Conservation (phyloP, 768 basidiomycete species). For the Austroboletus eburneus region DNA sequence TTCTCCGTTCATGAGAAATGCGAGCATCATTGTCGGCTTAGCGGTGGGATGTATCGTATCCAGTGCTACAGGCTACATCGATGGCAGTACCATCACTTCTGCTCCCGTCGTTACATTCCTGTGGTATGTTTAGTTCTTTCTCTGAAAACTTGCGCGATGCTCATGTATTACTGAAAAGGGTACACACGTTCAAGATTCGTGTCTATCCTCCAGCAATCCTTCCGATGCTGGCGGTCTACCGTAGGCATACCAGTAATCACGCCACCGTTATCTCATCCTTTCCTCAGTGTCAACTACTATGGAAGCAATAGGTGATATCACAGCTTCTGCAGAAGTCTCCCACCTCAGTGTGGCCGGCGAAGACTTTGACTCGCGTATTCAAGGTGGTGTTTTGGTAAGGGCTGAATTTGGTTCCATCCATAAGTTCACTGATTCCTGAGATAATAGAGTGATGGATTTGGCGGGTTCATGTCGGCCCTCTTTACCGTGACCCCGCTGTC, state of each 20-base stretch:
- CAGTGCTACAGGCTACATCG: constrained; percentile 76
- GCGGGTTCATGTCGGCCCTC: constrained; percentile 73
- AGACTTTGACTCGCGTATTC: constrained; percentile 78
- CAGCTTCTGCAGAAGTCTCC: constrained; percentile 80
- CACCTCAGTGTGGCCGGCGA: constrained; percentile 66
- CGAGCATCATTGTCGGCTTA: constrained; percentile 71
- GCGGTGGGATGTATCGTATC: constrained; percentile 78
- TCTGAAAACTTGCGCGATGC: background rate
- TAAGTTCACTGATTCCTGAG: too few relatives aligned
- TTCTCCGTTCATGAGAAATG: constrained; percentile 80
- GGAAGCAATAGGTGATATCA: constrained; percentile 85
- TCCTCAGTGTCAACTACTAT: constrained; percentile 62
- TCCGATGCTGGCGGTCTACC: constrained; percentile 59
- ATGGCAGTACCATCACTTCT: constrained; percentile 54
- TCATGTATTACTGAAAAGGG: constrained; percentile 37
- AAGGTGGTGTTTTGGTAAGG: constrained; percentile 71
- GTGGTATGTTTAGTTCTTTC: constrained; percentile 40
- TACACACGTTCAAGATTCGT: constrained; percentile 69
- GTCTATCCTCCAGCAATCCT: constrained; percentile 70
- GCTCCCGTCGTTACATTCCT: constrained; percentile 81
- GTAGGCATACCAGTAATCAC: constrained; percentile 22
- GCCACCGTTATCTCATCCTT: background rate
- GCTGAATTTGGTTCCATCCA: too few relatives aligned
- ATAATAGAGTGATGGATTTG: constrained; percentile 66
- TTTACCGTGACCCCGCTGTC: constrained; percentile 81